Conservation (phyloP, 768 basidiomycete species). For the Pseudohyphozyma bogoriensis region DNA sequence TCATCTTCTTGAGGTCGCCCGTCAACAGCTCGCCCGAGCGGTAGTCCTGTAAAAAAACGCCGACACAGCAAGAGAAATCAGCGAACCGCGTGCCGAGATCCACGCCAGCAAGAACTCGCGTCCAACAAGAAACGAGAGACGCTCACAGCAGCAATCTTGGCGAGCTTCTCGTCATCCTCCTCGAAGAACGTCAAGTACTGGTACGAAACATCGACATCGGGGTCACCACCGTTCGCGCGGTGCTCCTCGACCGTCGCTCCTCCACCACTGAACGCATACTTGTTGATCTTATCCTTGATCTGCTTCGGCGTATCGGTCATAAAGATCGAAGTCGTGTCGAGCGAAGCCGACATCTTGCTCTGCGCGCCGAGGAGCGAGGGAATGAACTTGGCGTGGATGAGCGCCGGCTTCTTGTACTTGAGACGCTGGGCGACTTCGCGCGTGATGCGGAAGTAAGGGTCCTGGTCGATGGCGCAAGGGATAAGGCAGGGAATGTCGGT, state of each 20-base stretch:
- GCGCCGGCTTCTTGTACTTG: conserved; percentile 87
- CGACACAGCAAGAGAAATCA: no score
- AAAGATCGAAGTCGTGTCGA: conserved; percentile 83
- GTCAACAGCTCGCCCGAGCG: conserved; percentile 77
- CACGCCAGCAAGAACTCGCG: neutral
- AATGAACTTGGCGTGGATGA: conserved; percentile 94
- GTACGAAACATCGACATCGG: conserved; percentile 90
- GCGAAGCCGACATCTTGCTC: conserved; percentile 98
- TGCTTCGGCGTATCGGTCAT: conserved; percentile 87
- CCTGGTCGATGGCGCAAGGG: conserved; percentile 89
- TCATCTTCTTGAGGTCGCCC: conserved; percentile 79
- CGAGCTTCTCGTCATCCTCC: conserved; percentile 85
- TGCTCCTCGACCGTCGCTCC: conserved; percentile 95
- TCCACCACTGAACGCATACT: conserved; percentile 92
- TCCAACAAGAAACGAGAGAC: neutral
- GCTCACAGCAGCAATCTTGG: conserved; percentile 61
- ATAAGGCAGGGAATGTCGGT: conserved; percentile 85
- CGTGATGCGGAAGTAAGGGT: conserved; percentile 93
- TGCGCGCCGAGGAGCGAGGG: conserved; percentile 95
- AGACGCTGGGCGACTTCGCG: conserved; percentile 88
- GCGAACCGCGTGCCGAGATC: neutral
- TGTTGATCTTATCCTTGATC: conserved; percentile 96
- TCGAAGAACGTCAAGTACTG: conserved; percentile 93
- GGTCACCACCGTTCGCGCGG: conserved; percentile 70
- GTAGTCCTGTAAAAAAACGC: conserved; percentile 57